Conservation (phyloP, 1,284 basidiomycete genomes). For the Bjerkandera adusta region DNA sequence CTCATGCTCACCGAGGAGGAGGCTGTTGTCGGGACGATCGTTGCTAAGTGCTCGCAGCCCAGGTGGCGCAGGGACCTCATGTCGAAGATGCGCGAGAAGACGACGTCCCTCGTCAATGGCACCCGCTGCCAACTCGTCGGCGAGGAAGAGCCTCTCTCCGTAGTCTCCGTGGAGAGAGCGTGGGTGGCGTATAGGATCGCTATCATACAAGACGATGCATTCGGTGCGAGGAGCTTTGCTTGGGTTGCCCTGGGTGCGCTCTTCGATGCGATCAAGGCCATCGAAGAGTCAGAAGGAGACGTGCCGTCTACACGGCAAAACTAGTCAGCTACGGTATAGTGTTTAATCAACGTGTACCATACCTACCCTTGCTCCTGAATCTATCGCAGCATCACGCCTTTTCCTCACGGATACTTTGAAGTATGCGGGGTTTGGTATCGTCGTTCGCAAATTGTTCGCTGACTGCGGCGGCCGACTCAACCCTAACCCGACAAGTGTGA, state of each 20-base stretch:
- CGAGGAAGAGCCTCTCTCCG: conserved; percentile 37
- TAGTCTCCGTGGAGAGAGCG: conserved; percentile 40
- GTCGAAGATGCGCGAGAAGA: conserved; percentile 51
- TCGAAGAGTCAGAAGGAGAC: conserved; percentile 22
- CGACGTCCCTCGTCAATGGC: conserved; percentile 43
- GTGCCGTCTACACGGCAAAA: neutral
- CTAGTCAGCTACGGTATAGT: too few relatives aligned
- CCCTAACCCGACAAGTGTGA: too few relatives aligned
- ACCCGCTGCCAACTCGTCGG: conserved; percentile 46
- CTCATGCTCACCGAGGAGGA: conserved; percentile 58
- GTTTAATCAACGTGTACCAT: too few relatives aligned
- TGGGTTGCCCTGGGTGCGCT: conserved; percentile 56
- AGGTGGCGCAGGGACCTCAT: conserved; percentile 51
- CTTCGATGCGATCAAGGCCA: conserved; percentile 40
- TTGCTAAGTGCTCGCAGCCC: conserved; percentile 56
- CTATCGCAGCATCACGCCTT: too few relatives aligned
- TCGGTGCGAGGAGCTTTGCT: conserved; percentile 59
- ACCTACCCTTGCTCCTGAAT: too few relatives aligned
- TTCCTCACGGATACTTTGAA: too few relatives aligned
- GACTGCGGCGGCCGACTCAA: too few relatives aligned
- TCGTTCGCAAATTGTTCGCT: too few relatives aligned
- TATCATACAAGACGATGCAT: conserved; percentile 33
- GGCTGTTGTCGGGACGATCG: conserved; percentile 59
- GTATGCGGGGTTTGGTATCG: too few relatives aligned
- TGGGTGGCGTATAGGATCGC: conserved; percentile 55